Base-by-base conservation (phyloP, 768 basidiomycete genomes). In the Sporobolomyces pararoseus region DNA sequence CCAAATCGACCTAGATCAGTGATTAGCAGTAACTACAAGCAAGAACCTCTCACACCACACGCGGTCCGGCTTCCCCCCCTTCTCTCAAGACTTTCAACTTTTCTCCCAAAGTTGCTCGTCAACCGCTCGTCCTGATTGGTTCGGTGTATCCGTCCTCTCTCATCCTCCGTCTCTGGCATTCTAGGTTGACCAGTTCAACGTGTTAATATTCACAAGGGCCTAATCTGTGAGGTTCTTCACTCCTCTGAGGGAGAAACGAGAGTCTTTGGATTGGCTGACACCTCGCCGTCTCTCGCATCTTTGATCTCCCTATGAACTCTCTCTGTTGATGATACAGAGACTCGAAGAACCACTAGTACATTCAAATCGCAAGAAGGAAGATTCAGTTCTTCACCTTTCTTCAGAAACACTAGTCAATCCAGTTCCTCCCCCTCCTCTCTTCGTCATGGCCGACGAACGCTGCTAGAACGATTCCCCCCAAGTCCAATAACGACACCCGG, bases 361-460 rank as follows among this genome's bases (percentile, higher is more conserved):
- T n/a, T n/a, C n/a, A n/a, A n/a, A n/a, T n/a, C n/a, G n/a, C n/a
- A n/a, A n/a, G n/a, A 17, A 17, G 17, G 39, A 42, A 42, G 39
- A 42, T 42, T 42, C 17, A 42, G 49, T 21, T 50, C 49, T 50
- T 50, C 49, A 7, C 10, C 39, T 42, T 17, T 10, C 17, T 42
- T 42, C 39, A 9, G 17, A 42, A n/a, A n/a, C n/a, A n/a, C n/a
- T n/a, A n/a, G n/a, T n/a, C n/a, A 31, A 34, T 31, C 46, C 10
- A 9, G 9, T 23, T 35, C 23, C 57, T 23, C 37, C 27, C 37
- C 37, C 29, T 25, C 37, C 21, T 32, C 12, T 25, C 29, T 59
- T 59, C 58, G 58, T 59, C 58, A 59, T 59, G 58, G 58, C 58
- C 42, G 58, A 59, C 39, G 58, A 59, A 59, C 42, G 29, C 39